Percentiles rank a stretch among this genome's conserved stretches.
phyloP scores from a whole-genome alignment of 2,329 filamentous ascomycete genomes.

The Diaporthe australafricana region DNA sequence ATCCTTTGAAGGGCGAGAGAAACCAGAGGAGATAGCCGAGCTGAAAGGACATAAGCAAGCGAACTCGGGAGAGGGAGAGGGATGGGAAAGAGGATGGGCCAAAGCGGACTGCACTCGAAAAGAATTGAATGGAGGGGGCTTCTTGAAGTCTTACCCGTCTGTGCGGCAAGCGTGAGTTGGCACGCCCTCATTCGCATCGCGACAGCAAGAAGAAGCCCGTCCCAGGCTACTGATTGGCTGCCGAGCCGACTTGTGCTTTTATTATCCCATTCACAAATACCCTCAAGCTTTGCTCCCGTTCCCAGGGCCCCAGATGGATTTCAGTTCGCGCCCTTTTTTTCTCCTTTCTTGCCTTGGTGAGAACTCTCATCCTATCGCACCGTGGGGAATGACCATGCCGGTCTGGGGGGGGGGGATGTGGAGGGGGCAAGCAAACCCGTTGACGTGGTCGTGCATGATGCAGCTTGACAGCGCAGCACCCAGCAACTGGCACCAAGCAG shows the following conservation, averaged over 20 bases:
- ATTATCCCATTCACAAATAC: not conserved
- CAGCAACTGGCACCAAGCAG: not conserved
- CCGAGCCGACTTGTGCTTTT: slow-evolving; percentile 27
- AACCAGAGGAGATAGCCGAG: not conserved
- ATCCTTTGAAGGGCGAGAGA: not conserved
- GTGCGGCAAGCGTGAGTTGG: slow-evolving; percentile 30
- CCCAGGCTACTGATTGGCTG: slow-evolving; percentile 31
- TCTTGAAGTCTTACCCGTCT: slow-evolving; percentile 34
- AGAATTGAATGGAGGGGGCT: slow-evolving; percentile 17
- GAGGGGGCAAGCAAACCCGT: slow-evolving; percentile 16
- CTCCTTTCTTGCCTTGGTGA: not conserved
- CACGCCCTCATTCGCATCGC: slow-evolving; percentile 32
- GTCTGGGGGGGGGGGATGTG: slow-evolving; percentile 10
- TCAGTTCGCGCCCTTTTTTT: not conserved
- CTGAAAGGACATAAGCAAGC: not conserved
- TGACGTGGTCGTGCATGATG: slow-evolving; percentile 33
- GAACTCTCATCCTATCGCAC: slow-evolving; percentile 11
- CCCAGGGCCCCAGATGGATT: not conserved
- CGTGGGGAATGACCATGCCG: slow-evolving; percentile 9
- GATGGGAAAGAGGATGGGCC: not conserved
- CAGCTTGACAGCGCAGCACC: slow-evolving; percentile 31
- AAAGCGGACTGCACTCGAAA: not conserved
- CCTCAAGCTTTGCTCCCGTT: not conserved
- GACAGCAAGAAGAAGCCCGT: slow-evolving; percentile 30
- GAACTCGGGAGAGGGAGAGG: not conserved